These are phyloP conservation scores for Trichoderma sp. DNA, from an alignment of 2,329 filamentous ascomycete genomes.

Conservation along the genomic window DNA sequence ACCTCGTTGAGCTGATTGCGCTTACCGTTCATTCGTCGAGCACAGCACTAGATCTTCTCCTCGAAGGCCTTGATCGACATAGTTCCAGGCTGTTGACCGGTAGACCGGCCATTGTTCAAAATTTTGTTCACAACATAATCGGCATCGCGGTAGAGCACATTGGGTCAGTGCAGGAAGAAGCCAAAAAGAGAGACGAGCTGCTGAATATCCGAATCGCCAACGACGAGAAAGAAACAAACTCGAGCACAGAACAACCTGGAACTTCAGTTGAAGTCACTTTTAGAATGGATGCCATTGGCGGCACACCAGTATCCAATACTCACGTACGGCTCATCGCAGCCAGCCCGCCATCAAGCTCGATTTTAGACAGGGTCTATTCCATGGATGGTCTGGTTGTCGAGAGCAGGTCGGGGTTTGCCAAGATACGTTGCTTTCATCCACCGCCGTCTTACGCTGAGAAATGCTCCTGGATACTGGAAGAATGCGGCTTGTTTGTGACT, in stretches of 20 bases:
- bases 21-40: slow-evolving; percentile 24
- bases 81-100: slow-evolving; percentile 32
- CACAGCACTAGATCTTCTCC: slow-evolving; percentile 23
- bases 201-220: not conserved
- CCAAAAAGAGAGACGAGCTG: not conserved
- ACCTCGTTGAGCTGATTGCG: slow-evolving; percentile 21
- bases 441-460: slow-evolving; percentile 38
- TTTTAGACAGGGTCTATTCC: slow-evolving; percentile 31
- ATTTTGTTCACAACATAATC: slow-evolving; percentile 37
- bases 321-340: slow-evolving; percentile 40
- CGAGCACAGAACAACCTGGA: not conserved
- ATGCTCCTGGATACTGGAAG: slow-evolving; percentile 40
- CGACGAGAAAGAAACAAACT: not conserved
- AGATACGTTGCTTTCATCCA: slow-evolving; percentile 39
- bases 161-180: slow-evolving; percentile 32
- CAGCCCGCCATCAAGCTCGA: slow-evolving; percentile 35
- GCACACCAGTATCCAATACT: slow-evolving; percentile 30
- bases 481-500: slow-evolving; percentile 46
- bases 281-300: slow-evolving; percentile 28
- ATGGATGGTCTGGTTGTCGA: slow-evolving; percentile 43
- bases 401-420: slow-evolving; percentile 34
- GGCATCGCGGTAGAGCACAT: slow-evolving; percentile 44
- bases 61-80: slow-evolving; percentile 35
- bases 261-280: slow-evolving; percentile 11
- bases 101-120: slow-evolving; percentile 28